A percentile compares a stretch with the other conserved stretches of the same genome.
These are phyloP conservation scores for Schizopora paradoxa DNA, from an alignment of 1,284 basidiomycete genomes.

Conservation along the genomic window DNA sequence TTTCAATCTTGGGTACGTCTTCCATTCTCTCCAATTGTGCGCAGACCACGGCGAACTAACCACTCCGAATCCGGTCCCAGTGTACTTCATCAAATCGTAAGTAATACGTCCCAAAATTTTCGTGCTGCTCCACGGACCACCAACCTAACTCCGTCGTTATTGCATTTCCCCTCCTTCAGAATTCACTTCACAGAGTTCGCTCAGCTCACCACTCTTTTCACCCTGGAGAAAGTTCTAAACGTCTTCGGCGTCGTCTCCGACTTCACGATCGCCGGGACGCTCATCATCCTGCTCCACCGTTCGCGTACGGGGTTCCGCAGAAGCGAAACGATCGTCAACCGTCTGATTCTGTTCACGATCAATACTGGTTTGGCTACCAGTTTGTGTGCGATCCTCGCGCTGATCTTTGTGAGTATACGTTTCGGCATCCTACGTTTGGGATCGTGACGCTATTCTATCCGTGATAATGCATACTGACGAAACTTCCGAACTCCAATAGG, in stretches of 20 bases:
- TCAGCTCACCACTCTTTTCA: constrained; percentile 2
- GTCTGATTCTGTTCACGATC: constrained; percentile 15
- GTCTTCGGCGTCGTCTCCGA: constrained; percentile 8
- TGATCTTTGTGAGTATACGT: constrained; percentile 8
- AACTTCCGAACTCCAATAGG: too few relatives aligned
- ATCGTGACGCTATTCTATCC: too few relatives aligned
- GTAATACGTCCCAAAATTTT: not conserved
- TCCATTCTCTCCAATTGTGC: not conserved
- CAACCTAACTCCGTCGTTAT: not conserved
- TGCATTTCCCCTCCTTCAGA: not conserved
- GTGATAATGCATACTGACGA: too few relatives aligned
- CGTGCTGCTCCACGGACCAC: not conserved
- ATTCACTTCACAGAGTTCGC: not conserved
- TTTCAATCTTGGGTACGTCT: not conserved
- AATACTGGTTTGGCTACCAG: constrained; percentile 17
- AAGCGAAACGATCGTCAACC: constrained; percentile 12
- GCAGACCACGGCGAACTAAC: not conserved
- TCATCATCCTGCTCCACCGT: constrained; percentile 10
- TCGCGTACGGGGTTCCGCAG: constrained; percentile 9
- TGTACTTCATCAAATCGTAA: not conserved
- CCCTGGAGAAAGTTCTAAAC: constrained; percentile 12
- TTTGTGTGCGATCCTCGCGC: constrained; percentile 11
- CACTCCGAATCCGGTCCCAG: not conserved
- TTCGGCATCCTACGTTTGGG: not conserved
- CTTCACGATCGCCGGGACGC: constrained; percentile 9